Conservation (phyloP, 495 filamentous ascomycete species). For the Trichoderma gamsii region DNA sequence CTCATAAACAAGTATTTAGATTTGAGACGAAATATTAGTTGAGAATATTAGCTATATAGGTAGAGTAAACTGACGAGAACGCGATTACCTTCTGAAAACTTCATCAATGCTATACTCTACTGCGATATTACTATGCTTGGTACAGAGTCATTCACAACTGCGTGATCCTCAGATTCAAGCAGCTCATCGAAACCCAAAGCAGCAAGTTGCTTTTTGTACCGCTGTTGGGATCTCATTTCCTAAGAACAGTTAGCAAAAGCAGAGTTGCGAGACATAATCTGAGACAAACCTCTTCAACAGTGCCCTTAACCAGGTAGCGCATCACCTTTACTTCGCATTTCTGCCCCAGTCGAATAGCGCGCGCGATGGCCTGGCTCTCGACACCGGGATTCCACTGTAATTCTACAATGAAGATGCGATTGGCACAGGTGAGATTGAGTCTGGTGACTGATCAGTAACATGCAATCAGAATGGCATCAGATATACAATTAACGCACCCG, state of each 20-base stretch:
- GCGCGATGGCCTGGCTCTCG: constrained; percentile 42
- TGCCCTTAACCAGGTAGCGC: constrained; percentile 36
- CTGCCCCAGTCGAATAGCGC: constrained; percentile 40
- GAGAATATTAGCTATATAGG: too few relatives aligned
- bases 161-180: background rate
- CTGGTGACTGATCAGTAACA: constrained; percentile 21
- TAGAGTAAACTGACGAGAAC: too few relatives aligned
- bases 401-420: constrained; percentile 42
- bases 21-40: too few relatives aligned
- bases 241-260: background rate
- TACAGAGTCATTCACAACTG: background rate
- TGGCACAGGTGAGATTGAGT: constrained; percentile 42
- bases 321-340: constrained; percentile 33
- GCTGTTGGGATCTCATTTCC: constrained; percentile 1
- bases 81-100: too few relatives aligned
- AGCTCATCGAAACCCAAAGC: background rate
- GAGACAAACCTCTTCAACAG: constrained; percentile 39
- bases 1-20: too few relatives aligned
- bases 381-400: constrained; percentile 48
- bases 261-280: background rate
- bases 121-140: background rate
- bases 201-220: background rate
- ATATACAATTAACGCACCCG: constrained; percentile 28
- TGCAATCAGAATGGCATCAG: background rate
- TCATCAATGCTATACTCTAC: background rate